Evolutionary conservation across 805 yeast genomes (phyloP), one percentile per base, ranked within the genome.

Genomic region (Candida sakaeoensis): DNA sequence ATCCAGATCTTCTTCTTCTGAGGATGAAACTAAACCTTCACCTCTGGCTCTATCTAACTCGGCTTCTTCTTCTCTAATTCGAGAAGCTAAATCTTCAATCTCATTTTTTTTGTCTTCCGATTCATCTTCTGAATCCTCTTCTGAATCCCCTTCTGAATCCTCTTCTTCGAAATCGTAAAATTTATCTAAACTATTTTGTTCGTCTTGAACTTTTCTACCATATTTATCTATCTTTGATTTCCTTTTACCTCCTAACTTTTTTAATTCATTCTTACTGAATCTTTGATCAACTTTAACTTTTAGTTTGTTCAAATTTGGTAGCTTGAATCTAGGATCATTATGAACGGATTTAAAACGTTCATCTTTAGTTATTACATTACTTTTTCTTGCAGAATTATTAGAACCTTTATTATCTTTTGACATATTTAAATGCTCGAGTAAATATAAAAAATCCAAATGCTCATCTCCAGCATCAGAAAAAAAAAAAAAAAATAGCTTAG

Each of bases 201-300:
- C 50, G 25, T 68, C 68, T 8, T 28, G 14, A 17, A 87, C 53
- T 50, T 75, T 81, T 57, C 97, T 75, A 33, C 99, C 99, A 59
- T 88, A 91, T 51, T 84, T 80, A 57, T 93, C 98, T 34, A 87
- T 82, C 43, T 76, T 78, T 4, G 83, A 75, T 42, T 74, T 70
- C 39, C 79, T 80, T n/a, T 68, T 61, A 22, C 56, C 60, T 44
- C 59, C 67, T 46, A 69, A 61, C 46, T 80, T 75, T 37, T 69
- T 65, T 36, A 85, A 61, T 41, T 79, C 85, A 33, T 79, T 78
- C 50, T 81, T 83, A 38, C 70, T 63, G 63, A 93, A 93, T 61
- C 99, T 79, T 42, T 79, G 83, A 62, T 93, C 99, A 17, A 93
- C 72, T 50, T 85, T 79, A 27, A 88, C 84, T 57, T 83, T 85